These are phyloP conservation scores for Hypoxylon rickii DNA, from an alignment of 495 filamentous ascomycete genomes.

Conservation along the genomic window DNA sequence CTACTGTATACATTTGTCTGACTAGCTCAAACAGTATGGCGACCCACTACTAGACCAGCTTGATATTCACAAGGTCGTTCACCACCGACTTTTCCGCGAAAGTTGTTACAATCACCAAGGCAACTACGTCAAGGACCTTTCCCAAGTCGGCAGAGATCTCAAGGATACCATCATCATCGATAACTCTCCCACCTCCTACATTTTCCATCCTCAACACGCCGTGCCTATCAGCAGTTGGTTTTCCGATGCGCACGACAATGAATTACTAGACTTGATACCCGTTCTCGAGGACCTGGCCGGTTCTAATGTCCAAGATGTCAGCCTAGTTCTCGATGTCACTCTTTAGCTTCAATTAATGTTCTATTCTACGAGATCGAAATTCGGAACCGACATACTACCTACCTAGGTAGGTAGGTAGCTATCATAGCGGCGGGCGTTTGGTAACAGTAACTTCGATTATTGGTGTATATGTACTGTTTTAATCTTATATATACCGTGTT, in stretches of 20 bases:
- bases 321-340: conserved; percentile 93
- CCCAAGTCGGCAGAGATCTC: conserved; percentile 93
- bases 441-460: conserved; percentile 42
- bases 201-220: conserved; percentile 98
- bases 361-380: conserved; percentile 39
- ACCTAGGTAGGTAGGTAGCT: too few species aligned
- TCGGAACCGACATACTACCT: conserved; percentile 28
- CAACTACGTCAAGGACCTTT: conserved; percentile 99
- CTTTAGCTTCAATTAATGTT: conserved; percentile 60
- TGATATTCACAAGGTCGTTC: conserved; percentile 95
- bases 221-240: conserved; percentile 99
- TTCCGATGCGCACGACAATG: conserved; percentile 99
- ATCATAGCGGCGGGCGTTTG: conserved; percentile 59
- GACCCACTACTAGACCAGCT: conserved; percentile 96
- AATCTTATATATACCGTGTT: conserved; percentile 45
- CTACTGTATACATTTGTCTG: conserved; percentile 6
- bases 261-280: conserved; percentile 95
- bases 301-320: conserved; percentile 88
- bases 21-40: conserved; percentile 71
- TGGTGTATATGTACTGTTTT: conserved; percentile 49
- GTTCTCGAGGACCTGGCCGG: conserved; percentile 97
- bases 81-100: conserved; percentile 95
- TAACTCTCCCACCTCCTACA: conserved; percentile 98
- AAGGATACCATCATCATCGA: conserved; percentile 99
- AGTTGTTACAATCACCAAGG: conserved; percentile 99